Base-by-base conservation (phyloP, 192 early-diverging fungal genomes). In the Umbelopsis vinacea region DNA sequence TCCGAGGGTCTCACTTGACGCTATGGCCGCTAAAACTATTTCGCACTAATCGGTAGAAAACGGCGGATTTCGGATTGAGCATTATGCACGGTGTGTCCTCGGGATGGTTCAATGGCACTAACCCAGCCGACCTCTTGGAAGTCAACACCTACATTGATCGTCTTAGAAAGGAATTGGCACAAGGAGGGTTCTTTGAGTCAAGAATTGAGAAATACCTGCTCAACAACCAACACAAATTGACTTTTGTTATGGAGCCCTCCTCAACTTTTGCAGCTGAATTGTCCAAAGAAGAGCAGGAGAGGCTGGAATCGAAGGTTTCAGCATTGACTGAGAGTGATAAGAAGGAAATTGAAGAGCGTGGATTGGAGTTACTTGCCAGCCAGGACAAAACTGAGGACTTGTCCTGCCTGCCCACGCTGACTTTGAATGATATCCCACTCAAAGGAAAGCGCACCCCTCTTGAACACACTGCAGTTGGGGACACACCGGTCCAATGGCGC, bases 61-160 rank as follows among this genome's bases (percentile, higher is more conserved):
- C 89, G 6, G 88, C 93, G 0, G 86, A 90, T 74, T 98, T 97
- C 86, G 95, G 95, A 29, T 85, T 98, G 79, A 81, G 77, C 11
- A 72, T 97, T 23, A 93, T 94, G 88, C 87, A 93, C 63, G 84
- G 85, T 2, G 74, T 95, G 26, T 85, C 91, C 6, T 89, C 92
- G 8, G 87, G 92, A 23, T 94, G 94, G 94, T 92, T 96, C 76
- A 96, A 97, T 75, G 93, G 92, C 23, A 89, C 86, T 15, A 88
- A 98, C 53, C 94, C 95, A 0, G 80, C 94, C 3, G 92, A 96
- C 69, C 86, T 93, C 37, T 74, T 98, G 55, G 88, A 93, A 66
- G 80, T 96, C 46, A 89, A 91, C 69, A 89, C 93, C 79, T 88
- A 90, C 63, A 86, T 97, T 46, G 87, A 89, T 38, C 82, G 86